A percentile compares a stretch with the other conserved stretches of the same genome.
phyloP scores from a whole-genome alignment of 176 grass and related monocot species.

The Cenchrus purpureus region DNA sequence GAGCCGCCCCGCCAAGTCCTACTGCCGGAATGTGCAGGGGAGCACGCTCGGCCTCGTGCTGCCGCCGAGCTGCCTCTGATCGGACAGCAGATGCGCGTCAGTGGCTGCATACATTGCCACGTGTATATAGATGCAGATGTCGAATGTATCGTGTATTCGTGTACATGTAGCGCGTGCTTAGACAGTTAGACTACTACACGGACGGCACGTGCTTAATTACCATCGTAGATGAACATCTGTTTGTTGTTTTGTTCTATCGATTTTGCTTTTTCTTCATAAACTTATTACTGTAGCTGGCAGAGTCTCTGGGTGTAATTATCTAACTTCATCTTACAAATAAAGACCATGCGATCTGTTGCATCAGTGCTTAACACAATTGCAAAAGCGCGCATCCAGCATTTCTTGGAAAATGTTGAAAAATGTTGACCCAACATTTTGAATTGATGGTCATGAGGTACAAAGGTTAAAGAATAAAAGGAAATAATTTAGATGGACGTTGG shows the following conservation, averaged over 20 bases:
- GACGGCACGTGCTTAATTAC: neutral
- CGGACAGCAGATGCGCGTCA: neutral
- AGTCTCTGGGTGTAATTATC: neutral
- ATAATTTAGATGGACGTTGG: no score
- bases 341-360: no score
- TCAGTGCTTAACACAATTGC: no score
- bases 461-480: no score
- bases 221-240: neutral
- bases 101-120: neutral
- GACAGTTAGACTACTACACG: neutral
- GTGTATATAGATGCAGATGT: slow-evolving; percentile 6
- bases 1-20: slow-evolving; percentile 33
- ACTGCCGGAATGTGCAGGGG: slow-evolving; percentile 65
- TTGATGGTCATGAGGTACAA: no score
- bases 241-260: neutral
- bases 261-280: neutral
- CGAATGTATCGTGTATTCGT: neutral
- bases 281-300: neutral
- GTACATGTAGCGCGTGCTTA: no score
- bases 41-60: slow-evolving; percentile 54
- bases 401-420: no score
- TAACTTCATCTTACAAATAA: no score
- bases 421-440: no score
- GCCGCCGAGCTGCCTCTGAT: slow-evolving; percentile 70
- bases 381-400: no score